Evolutionary conservation across 345 rosid species (phyloP).

Genomic region (Hibiscus trionum): DNA sequence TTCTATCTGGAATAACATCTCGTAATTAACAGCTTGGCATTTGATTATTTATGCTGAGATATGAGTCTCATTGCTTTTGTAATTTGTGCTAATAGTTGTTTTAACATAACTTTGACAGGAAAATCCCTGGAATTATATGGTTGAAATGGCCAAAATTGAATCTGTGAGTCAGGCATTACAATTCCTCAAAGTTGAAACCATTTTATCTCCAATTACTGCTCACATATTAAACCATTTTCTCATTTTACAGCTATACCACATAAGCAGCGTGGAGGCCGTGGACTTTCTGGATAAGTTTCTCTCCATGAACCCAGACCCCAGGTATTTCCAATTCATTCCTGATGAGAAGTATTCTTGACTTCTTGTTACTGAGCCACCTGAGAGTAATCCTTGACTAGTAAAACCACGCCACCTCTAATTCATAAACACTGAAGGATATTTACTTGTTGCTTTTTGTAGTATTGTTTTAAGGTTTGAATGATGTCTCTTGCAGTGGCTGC

Average conservation of each 20-base stretch:
- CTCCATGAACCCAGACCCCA: slow-evolving; percentile 76
- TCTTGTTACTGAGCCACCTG: not conserved
- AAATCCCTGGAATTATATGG: slow-evolving; percentile 76
- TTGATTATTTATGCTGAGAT: not conserved
- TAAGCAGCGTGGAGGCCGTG: slow-evolving; percentile 69
- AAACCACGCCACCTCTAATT: not conserved
- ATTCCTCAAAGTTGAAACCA: slow-evolving; percentile 12
- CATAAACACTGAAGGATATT: not conserved
- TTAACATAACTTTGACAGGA: slow-evolving; percentile 41
- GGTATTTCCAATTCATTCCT: slow-evolving; percentile 40
- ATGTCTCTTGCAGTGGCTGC: slow-evolving; percentile 57
- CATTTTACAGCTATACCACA: slow-evolving; percentile 57
- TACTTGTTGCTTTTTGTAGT: not conserved
- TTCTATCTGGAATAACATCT: slow-evolving; percentile 3
- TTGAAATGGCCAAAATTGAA: slow-evolving; percentile 88
- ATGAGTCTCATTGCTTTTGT: not conserved
- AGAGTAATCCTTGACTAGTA: not conserved
- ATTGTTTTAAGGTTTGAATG: not conserved
- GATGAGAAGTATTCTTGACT: not conserved
- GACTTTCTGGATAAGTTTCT: slow-evolving; percentile 72
- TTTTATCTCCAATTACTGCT: not conserved
- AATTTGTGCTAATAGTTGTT: slow-evolving; percentile 7
- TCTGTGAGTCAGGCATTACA: slow-evolving; percentile 47
- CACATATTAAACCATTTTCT: slow-evolving; percentile 15
- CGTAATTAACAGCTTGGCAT: slow-evolving; percentile 3